A percentile compares a stretch with the other conserved stretches of the same genome.
Conservation (phyloP, 257 asterid genomes). For the Capsicum baccatum region DNA sequence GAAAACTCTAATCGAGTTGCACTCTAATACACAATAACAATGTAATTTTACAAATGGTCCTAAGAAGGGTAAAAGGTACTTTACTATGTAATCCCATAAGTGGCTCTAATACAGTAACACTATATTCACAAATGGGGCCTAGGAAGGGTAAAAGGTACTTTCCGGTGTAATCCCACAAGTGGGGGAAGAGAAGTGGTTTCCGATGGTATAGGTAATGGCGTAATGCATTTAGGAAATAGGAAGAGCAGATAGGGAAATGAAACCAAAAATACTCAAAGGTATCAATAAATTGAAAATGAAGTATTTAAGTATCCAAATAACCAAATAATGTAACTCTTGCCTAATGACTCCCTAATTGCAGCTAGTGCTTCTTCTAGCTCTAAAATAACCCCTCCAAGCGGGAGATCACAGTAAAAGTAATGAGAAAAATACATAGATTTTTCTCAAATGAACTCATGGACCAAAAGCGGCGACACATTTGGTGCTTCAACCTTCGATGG, state of each 20-base stretch:
- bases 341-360: conserved; percentile 22
- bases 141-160: background rate
- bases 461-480: conserved; percentile 8
- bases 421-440: conserved; percentile 25
- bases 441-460: background rate
- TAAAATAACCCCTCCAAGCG: conserved; percentile 17
- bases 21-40: too few relatives aligned
- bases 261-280: background rate
- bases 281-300: conserved; percentile 8
- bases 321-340: conserved; percentile 23
- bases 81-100: background rate
- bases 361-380: conserved; percentile 25
- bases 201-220: background rate
- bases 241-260: background rate
- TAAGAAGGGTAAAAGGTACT: background rate
- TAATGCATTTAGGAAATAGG: background rate
- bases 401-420: conserved; percentile 26
- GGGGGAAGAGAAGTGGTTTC: background rate
- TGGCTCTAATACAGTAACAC: too few relatives aligned
- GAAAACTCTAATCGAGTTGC: too few relatives aligned
- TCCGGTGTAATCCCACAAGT: too few relatives aligned
- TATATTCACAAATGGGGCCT: background rate
- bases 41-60: too few relatives aligned
- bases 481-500: background rate
- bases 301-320: background rate